These are phyloP conservation scores for Beauveria brongniartii DNA, from an alignment of 2,329 filamentous ascomycete species.

Conservation along the genomic window DNA sequence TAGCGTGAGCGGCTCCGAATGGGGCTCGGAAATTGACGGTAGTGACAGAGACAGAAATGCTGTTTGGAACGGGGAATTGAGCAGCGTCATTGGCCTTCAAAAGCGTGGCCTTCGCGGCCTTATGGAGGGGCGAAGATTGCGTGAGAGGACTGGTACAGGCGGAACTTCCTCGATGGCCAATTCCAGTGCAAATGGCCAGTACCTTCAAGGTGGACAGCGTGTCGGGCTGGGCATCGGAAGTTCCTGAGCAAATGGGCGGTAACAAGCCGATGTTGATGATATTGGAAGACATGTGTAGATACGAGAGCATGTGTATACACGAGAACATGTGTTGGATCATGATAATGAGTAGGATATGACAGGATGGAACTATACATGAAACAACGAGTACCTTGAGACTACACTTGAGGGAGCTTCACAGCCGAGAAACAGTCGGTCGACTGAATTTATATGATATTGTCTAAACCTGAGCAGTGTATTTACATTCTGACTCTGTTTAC, in stretches of 20 bases:
- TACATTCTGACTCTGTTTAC: neutral
- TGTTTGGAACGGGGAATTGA: slow-evolving; percentile 73
- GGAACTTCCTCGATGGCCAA: slow-evolving; percentile 23
- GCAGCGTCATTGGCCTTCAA: slow-evolving; percentile 88
- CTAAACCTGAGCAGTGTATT: neutral
- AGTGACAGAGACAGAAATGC: slow-evolving; percentile 36
- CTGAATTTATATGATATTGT: neutral
- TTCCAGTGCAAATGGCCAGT: slow-evolving; percentile 20
- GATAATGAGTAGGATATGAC: neutral
- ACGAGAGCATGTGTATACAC: neutral
- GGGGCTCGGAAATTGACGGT: slow-evolving; percentile 46
- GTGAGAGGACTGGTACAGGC: slow-evolving; percentile 55
- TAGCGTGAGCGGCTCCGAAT: slow-evolving; percentile 47
- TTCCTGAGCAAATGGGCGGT: slow-evolving; percentile 21
- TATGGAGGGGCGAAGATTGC: slow-evolving; percentile 86
- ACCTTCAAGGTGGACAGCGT: slow-evolving; percentile 24
- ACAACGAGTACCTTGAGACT: neutral
- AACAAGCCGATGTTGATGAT: slow-evolving; percentile 1
- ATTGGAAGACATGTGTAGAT: slow-evolving; percentile 12
- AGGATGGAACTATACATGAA: neutral
- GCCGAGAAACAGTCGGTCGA: neutral
- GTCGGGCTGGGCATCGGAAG: slow-evolving; percentile 48
- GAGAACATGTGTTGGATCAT: neutral
- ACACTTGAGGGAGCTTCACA: slow-evolving; percentile 4
- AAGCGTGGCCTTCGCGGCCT: slow-evolving; percentile 85